A percentile compares a stretch with the other conserved stretches of the same genome.
These are phyloP conservation scores for Pholiota molesta DNA, from an alignment of 768 basidiomycete species.

Conservation along the genomic window DNA sequence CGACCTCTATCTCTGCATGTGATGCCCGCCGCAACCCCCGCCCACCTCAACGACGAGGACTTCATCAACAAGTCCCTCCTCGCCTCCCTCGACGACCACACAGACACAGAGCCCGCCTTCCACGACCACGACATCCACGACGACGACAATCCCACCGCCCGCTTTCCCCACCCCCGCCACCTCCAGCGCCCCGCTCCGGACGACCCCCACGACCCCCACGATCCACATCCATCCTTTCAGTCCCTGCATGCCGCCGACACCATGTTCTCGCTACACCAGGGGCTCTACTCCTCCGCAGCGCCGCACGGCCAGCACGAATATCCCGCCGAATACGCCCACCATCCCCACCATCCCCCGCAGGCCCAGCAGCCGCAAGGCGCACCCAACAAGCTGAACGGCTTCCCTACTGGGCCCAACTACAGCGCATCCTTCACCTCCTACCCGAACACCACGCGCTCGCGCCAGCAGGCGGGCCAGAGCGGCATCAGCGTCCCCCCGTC, in stretches of 20 bases:
- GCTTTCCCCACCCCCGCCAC: slow-evolving; percentile 39
- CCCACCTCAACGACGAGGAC: slow-evolving; percentile 67
- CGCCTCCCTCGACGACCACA: slow-evolving; percentile 82
- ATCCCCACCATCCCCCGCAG: slow-evolving; percentile 38
- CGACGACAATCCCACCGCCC: slow-evolving; percentile 37
- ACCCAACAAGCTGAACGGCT: slow-evolving; percentile 36
- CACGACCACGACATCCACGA: slow-evolving; percentile 57
- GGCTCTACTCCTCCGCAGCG: slow-evolving; percentile 6
- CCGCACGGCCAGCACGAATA: slow-evolving; percentile 40
- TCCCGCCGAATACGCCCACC: slow-evolving; percentile 39
- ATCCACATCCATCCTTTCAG: slow-evolving; percentile 17
- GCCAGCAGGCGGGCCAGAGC: slow-evolving; percentile 40
- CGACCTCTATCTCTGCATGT: slow-evolving; percentile 43
- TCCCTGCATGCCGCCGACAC: slow-evolving; percentile 4
- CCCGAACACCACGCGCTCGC: slow-evolving; percentile 46
- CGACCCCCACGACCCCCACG: slow-evolving; percentile 40
- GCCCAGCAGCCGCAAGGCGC: slow-evolving; percentile 20
- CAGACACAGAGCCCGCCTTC: slow-evolving; percentile 76
- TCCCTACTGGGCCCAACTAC: slow-evolving; percentile 29
- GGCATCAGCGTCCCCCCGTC: slow-evolving; percentile 30
- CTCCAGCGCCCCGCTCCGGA: slow-evolving; percentile 39
- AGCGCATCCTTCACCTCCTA: slow-evolving; percentile 39
- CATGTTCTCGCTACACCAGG: slow-evolving; percentile 11
- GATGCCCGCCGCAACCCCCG: slow-evolving; percentile 34
- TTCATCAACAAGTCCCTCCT: slow-evolving; percentile 85